A percentile compares a stretch with the other conserved stretches of the same genome.
These are phyloP conservation scores for Penicillium waksmanii DNA, from an alignment of 495 filamentous ascomycete genomes.

Conservation along the genomic window DNA sequence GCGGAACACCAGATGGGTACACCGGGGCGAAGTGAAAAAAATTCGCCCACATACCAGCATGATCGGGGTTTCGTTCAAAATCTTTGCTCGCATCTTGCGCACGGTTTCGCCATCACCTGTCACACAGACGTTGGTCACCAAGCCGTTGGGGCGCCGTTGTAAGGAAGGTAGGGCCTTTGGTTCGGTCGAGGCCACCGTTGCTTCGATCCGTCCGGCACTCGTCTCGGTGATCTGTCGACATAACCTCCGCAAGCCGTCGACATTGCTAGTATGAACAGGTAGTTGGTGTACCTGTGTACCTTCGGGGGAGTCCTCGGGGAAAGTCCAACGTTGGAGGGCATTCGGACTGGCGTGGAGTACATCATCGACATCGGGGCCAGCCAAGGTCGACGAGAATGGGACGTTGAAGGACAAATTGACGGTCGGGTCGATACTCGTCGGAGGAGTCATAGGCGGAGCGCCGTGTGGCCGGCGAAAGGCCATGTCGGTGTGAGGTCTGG, in stretches of 20 bases:
- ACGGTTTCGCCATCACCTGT: constrained; percentile 82
- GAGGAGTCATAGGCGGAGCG: constrained; percentile 65
- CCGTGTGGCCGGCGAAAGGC: constrained; percentile 72
- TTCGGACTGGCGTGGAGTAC: constrained; percentile 85
- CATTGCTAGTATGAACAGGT: constrained; percentile 84
- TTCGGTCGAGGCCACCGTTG: constrained; percentile 78
- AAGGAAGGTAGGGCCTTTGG: constrained; percentile 72
- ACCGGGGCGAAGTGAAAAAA: constrained; percentile 19
- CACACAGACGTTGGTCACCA: constrained; percentile 89
- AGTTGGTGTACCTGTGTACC: constrained; percentile 81
- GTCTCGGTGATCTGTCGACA: constrained; percentile 78
- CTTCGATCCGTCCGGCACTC: constrained; percentile 72
- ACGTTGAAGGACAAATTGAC: constrained; percentile 91
- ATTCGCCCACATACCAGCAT: constrained; percentile 69
- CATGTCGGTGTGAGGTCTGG: constrained; percentile 75
- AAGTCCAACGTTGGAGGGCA: constrained; percentile 86
- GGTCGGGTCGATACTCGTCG: constrained; percentile 65
- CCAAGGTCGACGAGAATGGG: constrained; percentile 87
- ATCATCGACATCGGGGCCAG: constrained; percentile 88
- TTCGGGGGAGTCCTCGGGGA: constrained; percentile 82
- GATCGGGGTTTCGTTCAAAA: constrained; percentile 85
- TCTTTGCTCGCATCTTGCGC: constrained; percentile 79
- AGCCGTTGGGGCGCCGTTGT: constrained; percentile 68
- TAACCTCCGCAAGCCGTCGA: constrained; percentile 72
- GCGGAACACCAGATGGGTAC: constrained; percentile 1